These are phyloP conservation scores for Phytophthora capsici DNA, from an alignment of 352 stramenopile species.

Conservation along the genomic window DNA sequence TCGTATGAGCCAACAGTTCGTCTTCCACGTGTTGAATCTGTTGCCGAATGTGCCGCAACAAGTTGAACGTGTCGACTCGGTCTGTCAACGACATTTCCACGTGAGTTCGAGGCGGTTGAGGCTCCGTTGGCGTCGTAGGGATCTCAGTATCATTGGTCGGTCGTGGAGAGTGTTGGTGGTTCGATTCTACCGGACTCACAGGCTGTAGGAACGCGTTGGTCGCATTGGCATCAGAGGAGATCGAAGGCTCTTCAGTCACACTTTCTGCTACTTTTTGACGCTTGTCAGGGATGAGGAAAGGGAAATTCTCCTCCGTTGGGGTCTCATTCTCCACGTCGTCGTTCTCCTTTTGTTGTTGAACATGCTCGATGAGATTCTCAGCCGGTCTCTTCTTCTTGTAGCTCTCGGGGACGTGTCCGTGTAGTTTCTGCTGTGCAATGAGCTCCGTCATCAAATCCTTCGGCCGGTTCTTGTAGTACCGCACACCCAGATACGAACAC, in stretches of 20 bases:
- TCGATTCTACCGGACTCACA: constrained; percentile 8
- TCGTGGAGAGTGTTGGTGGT: neutral
- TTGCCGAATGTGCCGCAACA: constrained; percentile 22
- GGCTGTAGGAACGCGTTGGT: constrained; percentile 24
- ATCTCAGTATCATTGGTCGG: constrained; percentile 3
- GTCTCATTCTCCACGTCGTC: constrained; percentile 2
- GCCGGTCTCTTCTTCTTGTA: constrained; percentile 5
- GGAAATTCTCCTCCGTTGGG: neutral
- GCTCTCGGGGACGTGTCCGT: constrained; percentile 24
- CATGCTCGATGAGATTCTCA: neutral
- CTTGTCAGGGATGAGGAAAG: constrained; percentile 4
- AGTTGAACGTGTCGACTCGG: constrained; percentile 21
- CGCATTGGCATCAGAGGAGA: neutral
- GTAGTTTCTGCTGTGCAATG: constrained; percentile 33
- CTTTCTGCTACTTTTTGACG: constrained; percentile 7
- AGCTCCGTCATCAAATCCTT: constrained; percentile 32
- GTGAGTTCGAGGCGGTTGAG: neutral
- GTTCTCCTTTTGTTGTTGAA: neutral
- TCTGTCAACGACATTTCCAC: constrained; percentile 21
- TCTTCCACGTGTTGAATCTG: constrained; percentile 29
- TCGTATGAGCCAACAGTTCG: constrained; percentile 16
- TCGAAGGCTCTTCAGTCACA: neutral
- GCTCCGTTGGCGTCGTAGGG: neutral
- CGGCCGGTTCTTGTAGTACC: constrained; percentile 38
- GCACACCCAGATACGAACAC: constrained; percentile 26